Base-by-base conservation (phyloP, 1,284 basidiomycete species). In the Singerocomus inundabilis region DNA sequence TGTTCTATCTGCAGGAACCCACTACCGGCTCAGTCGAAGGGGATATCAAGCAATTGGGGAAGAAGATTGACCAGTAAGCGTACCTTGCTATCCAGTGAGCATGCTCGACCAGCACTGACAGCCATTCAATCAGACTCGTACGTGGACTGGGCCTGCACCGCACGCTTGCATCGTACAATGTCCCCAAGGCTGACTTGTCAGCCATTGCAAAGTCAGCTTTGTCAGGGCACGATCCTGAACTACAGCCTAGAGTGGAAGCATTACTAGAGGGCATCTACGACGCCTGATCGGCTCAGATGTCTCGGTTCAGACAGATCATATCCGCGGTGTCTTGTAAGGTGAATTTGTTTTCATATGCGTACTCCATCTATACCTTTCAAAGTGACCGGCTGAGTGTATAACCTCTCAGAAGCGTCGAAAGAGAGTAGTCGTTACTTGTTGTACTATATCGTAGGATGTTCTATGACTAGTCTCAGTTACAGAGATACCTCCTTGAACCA, bases 21-120 rank as follows among this genome's bases (percentile, higher is more conserved):
- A 74, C 77, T n/a, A 82, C 81, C 0, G 83, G 82, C 30, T 76
- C 79, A 0, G 50, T 79, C 13, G 81, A 84, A 5, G 79, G 76
- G 28, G 85, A 88, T 58, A 72, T 84, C 32, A 69, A 61, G 36
- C 73, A 70, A 51, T 68, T 89, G 21, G 77, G 83, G 3, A 64
- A 61, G 6, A 68, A 76, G 46, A 84, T 90, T 48, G 70, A 77
- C 18, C 65, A 71, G 84, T 85, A 58, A 46, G 80, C 26, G 9
- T 26, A 7, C 29, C 30, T 50, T 48, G 13, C 0, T 3, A 45
- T 46, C 12, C 26, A 34, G 18, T 11, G 21, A 35, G 3, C 38
- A 3, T 37, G 24, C 16, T 4, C 6, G 18, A 33, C 5, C 8
- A 15, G n/a, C 29, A 43, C 47, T 53, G 38, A 53, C 16, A 30